Evolutionary conservation across 345 rosid species (phyloP), one percentile per base, ranked within the genome.

Genomic region (Citrus hindsii): DNA sequence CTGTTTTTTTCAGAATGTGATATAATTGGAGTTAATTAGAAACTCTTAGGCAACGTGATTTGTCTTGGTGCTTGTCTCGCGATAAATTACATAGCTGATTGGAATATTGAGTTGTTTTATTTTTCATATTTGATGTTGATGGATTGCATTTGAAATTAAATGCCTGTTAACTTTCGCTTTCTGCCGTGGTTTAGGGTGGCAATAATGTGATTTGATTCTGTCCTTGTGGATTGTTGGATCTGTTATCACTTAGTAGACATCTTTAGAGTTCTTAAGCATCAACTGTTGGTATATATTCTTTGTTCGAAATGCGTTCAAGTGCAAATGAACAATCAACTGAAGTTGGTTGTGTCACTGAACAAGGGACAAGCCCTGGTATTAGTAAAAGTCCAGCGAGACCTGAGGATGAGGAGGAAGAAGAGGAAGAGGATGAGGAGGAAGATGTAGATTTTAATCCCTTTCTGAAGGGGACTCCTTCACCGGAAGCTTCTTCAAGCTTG

Each of bases 381-480:
- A 65, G 5, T 68, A 83, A 80, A 71, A 69, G 76, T 72, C 71
- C 46, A 12, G 74, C 56, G 25, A 75, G 73, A 53, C 69, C 77
- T 2, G 73, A 71, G 21, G 87, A 76, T 16, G 66, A 53, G 7
- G 87, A 76, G 5, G 88, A 85, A 12, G 89, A 84, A 27, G 94
- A 89, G 48, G 91, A 87, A 21, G 90, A 85, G 27, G 91, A 93
- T 13, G 95, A 91, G 74, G 98, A 92, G 37, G 98, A 92, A 79
- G 97, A 95, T 80, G 82, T 87, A 7, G 97, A 93, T 85, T 93
- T 95, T 82, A 92, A 95, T 82, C 97, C 97, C 25, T 90, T 90
- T 83, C 72, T 92, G 3, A 93, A 91, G 85, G 94, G 82, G 69
- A 80, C 90, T 24, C 92, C 86, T 67, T 92, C 98, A 4, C 94